phyloP scores from a whole-genome alignment of 371 early-diverging fungal genomes.

The Coemansia sp. region DNA sequence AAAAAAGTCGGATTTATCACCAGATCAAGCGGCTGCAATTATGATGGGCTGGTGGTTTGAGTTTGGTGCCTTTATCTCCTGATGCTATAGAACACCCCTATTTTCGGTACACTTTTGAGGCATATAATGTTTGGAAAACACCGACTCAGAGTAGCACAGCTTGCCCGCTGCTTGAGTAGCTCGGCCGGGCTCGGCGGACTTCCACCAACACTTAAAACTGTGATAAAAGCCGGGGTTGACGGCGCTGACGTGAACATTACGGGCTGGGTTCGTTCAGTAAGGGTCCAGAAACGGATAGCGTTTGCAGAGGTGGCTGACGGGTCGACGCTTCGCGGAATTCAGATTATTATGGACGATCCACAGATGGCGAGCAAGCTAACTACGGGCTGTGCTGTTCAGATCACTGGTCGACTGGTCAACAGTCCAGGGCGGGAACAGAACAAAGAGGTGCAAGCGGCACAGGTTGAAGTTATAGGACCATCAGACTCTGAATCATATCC shows the following conservation, averaged over 20 bases:
- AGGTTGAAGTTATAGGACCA: conserved; percentile 62
- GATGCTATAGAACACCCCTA: not conserved
- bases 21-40: not conserved
- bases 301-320: conserved; percentile 82
- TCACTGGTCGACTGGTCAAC: conserved; percentile 63
- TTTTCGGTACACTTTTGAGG: conserved; percentile 5
- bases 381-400: conserved; percentile 72
- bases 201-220: conserved; percentile 22
- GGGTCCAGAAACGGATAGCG: conserved; percentile 72
- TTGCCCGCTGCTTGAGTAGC: not conserved
- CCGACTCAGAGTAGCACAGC: not conserved
- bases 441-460: conserved; percentile 68
- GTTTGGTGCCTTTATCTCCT: too few species aligned
- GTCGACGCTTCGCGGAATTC: conserved; percentile 67
- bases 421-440: conserved; percentile 75
- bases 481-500: conserved; percentile 81
- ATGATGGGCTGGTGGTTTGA: too few species aligned
- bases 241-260: conserved; percentile 56
- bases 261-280: conserved; percentile 84
- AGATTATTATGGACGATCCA: conserved; percentile 63
- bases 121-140: not conserved
- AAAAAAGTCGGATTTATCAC: not conserved
- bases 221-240: conserved; percentile 7
- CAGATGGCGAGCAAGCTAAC: conserved; percentile 56
- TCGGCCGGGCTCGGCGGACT: conserved; percentile 4